Conservation (phyloP, 345 rosid genomes). For the Brassica carinata region DNA sequence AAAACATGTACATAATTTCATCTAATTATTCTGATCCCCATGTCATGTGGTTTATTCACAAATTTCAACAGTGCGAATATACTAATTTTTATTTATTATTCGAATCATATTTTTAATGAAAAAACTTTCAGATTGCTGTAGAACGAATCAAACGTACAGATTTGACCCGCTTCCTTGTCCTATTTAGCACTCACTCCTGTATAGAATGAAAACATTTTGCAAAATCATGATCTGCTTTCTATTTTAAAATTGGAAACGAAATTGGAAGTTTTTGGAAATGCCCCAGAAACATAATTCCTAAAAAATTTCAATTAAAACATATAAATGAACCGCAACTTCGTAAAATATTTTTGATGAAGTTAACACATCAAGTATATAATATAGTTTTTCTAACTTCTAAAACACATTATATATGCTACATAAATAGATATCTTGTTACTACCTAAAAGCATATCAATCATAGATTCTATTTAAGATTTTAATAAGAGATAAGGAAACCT, state of each 20-base stretch:
- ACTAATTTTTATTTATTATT: too few relatives aligned
- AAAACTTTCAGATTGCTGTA: not conserved
- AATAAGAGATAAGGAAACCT: conserved; percentile 11
- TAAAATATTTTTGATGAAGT: not conserved
- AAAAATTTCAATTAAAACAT: not conserved
- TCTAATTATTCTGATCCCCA: too few relatives aligned
- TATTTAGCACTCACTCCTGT: not conserved
- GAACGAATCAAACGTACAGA: not conserved
- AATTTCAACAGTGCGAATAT: too few relatives aligned
- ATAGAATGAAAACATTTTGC: not conserved
- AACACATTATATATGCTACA: not conserved
- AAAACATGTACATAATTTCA: too few relatives aligned
- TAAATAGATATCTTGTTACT: not conserved
- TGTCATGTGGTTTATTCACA: too few relatives aligned
- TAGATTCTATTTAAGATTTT: not conserved
- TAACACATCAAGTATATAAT: conserved; percentile 3
- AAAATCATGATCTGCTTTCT: not conserved
- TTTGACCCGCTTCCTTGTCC: not conserved
- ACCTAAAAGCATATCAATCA: not conserved
- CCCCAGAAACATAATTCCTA: not conserved
- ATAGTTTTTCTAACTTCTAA: not conserved
- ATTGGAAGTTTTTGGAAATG: not conserved
- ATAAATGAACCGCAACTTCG: conserved; percentile 1
- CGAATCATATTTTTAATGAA: not conserved
- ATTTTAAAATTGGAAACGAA: not conserved